Conservation (phyloP, 2,329 filamentous ascomycete species). For the Aspergillus terreus region DNA sequence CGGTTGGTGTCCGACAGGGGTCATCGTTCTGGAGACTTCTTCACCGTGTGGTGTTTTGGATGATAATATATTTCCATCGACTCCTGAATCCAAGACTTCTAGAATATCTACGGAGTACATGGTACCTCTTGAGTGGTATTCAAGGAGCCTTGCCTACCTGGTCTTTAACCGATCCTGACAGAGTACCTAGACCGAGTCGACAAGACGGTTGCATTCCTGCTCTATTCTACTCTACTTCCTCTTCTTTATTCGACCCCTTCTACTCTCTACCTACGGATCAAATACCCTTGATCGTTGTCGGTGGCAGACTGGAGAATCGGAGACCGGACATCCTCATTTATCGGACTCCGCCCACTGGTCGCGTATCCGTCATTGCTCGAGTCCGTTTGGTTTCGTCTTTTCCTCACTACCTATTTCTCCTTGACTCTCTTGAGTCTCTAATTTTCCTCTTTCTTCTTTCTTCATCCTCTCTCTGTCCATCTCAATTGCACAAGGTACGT, state of each 20-base stretch:
- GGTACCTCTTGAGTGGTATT: no score
- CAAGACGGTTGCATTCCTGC: no score
- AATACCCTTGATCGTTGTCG: no score
- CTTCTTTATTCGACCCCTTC: neutral
- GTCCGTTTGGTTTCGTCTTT: neutral
- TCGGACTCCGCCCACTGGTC: conserved; percentile 2
- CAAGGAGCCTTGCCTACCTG: no score
- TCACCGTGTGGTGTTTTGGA: no score
- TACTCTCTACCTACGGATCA: no score
- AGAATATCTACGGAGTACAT: no score
- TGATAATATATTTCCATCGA: neutral
- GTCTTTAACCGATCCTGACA: no score
- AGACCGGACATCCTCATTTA: conserved; percentile 3
- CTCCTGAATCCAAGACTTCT: neutral
- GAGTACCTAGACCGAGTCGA: no score
- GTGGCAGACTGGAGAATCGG: neutral
- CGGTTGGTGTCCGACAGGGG: conserved; percentile 14
- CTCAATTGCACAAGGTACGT: neutral
- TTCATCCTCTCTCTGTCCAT: no score
- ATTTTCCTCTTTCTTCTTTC: neutral
- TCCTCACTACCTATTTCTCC: neutral
- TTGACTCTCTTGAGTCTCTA: neutral
- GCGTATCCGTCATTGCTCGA: neutral
- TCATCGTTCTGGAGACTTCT: conserved; percentile 1
- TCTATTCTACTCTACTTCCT: no score